Conservation (phyloP, 1,139 yeast species). For the Zhuliangozyma parablackwelliae region DNA sequence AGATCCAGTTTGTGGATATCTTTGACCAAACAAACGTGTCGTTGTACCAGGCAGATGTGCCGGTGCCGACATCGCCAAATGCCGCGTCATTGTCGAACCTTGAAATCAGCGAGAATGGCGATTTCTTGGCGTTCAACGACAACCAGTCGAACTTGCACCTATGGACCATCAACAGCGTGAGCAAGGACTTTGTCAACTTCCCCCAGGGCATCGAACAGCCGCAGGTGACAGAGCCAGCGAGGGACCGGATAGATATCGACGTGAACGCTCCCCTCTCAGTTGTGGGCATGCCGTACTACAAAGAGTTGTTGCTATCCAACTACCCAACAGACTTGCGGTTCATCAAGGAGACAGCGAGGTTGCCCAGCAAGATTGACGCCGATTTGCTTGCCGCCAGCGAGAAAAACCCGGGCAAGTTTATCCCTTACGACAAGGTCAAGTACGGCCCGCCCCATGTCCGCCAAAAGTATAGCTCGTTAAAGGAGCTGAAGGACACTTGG, state of each 20-base stretch:
- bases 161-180: constrained; percentile 53
- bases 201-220: constrained; percentile 52
- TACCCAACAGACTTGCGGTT: constrained; percentile 67
- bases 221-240: constrained; percentile 24
- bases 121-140: constrained; percentile 68
- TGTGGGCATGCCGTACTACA: constrained; percentile 86
- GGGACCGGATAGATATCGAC: constrained; percentile 30
- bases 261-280: constrained; percentile 55
- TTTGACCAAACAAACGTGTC: constrained; percentile 67
- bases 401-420: constrained; percentile 12
- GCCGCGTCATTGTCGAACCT: constrained; percentile 45
- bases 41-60: constrained; percentile 58
- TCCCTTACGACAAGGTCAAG: constrained; percentile 52
- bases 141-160: constrained; percentile 60
- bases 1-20: constrained; percentile 79
- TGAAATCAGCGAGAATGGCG: constrained; percentile 78
- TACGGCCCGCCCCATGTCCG: constrained; percentile 51
- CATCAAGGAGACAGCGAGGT: constrained; percentile 46
- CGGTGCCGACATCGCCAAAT: constrained; percentile 16
- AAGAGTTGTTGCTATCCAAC: constrained; percentile 71
- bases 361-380: constrained; percentile 44
- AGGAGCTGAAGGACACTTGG: constrained; percentile 15
- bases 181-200: constrained; percentile 41
- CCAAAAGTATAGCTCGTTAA: constrained; percentile 44
- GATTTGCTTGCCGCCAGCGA: constrained; percentile 26